Percentiles rank a stretch among this genome's conserved stretches.
phyloP scores from a whole-genome alignment of 495 filamentous ascomycete genomes.

The Tuber indicum region DNA sequence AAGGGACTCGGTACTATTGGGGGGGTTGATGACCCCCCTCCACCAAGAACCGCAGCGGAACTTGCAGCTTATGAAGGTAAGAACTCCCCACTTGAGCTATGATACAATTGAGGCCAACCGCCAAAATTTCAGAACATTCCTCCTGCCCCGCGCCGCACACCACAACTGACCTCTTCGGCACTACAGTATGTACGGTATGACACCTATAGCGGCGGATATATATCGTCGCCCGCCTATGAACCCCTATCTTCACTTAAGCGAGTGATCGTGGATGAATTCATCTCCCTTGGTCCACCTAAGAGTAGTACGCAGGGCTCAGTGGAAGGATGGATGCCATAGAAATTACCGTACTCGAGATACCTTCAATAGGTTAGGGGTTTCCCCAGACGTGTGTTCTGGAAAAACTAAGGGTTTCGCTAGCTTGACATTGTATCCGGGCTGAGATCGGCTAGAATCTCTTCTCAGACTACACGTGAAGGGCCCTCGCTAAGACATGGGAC shows the following conservation, averaged over 20 bases:
- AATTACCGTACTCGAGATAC: not conserved
- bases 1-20: no score
- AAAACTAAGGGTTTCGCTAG: not conserved
- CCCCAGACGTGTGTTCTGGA: not conserved
- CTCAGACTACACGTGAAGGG: not conserved
- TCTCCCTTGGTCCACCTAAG: not conserved
- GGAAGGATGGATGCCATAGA: not conserved
- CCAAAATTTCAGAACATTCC: not conserved
- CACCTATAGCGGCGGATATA: not conserved
- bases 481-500: not conserved
- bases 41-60: not conserved
- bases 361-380: not conserved
- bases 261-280: not conserved
- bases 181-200: not conserved
- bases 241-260: not conserved
- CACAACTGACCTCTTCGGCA: not conserved
- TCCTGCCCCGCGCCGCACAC: not conserved
- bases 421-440: not conserved
- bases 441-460: not conserved
- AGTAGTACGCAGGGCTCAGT: not conserved
- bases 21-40: not conserved
- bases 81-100: not conserved
- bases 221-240: not conserved
- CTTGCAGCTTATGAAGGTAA: not conserved
- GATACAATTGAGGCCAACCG: not conserved